phyloP scores from a whole-genome alignment of 2,329 filamentous ascomycete species.

The Ophiostoma perfectum region DNA sequence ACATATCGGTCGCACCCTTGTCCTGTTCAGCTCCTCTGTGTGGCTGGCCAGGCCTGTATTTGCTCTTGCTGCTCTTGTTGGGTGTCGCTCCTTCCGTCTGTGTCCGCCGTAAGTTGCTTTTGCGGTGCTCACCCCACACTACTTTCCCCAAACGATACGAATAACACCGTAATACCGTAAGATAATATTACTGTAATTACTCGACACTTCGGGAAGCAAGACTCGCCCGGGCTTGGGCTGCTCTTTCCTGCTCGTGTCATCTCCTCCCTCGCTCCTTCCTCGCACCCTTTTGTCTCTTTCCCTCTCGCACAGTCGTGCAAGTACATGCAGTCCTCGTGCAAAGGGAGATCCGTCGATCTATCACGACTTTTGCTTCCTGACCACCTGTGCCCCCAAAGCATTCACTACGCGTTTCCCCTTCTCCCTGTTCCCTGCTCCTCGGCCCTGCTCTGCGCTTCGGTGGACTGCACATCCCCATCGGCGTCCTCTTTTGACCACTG shows the following conservation, averaged over 20 bases:
- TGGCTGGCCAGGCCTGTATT: neutral
- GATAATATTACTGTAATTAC: neutral
- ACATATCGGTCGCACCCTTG: neutral
- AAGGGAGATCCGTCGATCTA: neutral
- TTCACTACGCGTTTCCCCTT: neutral
- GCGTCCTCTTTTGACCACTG: slow-evolving; percentile 10
- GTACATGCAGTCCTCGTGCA: neutral
- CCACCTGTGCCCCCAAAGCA: neutral
- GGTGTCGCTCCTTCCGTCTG: neutral
- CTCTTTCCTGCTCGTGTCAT: neutral
- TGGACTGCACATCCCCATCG: neutral
- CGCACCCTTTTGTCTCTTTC: neutral
- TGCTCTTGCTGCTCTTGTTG: neutral
- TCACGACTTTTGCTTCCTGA: neutral
- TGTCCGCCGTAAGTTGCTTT: neutral
- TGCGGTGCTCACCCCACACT: slow-evolving; percentile 8
- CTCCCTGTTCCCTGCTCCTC: neutral
- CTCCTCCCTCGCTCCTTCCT: neutral
- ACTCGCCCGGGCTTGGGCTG: neutral
- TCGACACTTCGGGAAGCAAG: neutral
- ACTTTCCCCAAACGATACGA: slow-evolving; percentile 11
- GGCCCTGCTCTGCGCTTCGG: neutral
- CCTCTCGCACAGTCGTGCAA: neutral
- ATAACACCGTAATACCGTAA: neutral
- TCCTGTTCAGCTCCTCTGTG: neutral